phyloP scores from a whole-genome alignment of 2,329 filamentous ascomycete species.

The Ploettnerulaceae sp. region DNA sequence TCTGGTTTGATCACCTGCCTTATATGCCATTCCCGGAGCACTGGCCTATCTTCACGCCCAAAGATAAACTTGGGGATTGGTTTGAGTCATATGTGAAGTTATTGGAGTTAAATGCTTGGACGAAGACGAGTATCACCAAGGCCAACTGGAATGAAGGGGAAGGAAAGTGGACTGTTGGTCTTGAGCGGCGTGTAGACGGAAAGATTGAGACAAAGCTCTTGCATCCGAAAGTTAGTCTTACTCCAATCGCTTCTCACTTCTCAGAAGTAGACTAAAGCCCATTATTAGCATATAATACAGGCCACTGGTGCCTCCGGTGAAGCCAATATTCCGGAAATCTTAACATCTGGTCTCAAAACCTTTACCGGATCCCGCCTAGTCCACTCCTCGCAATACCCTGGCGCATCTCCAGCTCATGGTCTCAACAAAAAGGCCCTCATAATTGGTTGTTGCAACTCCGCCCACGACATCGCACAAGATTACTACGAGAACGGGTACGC shows the following conservation, averaged over 20 bases:
- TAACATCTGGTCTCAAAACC: constrained; percentile 52
- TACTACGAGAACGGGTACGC: constrained; percentile 61
- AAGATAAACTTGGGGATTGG: constrained; percentile 66
- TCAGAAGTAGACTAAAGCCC: constrained; percentile 31
- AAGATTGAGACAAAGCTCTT: too few relatives aligned
- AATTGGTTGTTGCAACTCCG: constrained; percentile 63
- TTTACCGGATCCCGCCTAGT: constrained; percentile 54
- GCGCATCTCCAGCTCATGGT: constrained; percentile 44
- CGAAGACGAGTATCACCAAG: constrained; percentile 43
- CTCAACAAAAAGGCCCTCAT: constrained; percentile 57
- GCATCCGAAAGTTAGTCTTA: too few relatives aligned
- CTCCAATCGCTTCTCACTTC: too few relatives aligned
- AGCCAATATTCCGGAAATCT: constrained; percentile 43
- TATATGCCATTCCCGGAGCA: constrained; percentile 59
- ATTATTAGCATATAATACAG: constrained; percentile 26
- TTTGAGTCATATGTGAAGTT: constrained; percentile 60
- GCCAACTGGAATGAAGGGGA: constrained; percentile 47
- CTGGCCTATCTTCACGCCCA: constrained; percentile 68
- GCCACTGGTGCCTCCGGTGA: constrained; percentile 41
- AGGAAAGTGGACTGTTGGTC: constrained; percentile 50
- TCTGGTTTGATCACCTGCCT: constrained; percentile 54
- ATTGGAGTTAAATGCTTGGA: constrained; percentile 68
- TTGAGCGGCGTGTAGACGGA: too few relatives aligned
- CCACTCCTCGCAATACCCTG: constrained; percentile 57
- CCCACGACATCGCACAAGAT: constrained; percentile 65